These are phyloP conservation scores for Fusarium tanahbumbuense DNA, from an alignment of 2,329 filamentous ascomycete species.

Conservation along the genomic window DNA sequence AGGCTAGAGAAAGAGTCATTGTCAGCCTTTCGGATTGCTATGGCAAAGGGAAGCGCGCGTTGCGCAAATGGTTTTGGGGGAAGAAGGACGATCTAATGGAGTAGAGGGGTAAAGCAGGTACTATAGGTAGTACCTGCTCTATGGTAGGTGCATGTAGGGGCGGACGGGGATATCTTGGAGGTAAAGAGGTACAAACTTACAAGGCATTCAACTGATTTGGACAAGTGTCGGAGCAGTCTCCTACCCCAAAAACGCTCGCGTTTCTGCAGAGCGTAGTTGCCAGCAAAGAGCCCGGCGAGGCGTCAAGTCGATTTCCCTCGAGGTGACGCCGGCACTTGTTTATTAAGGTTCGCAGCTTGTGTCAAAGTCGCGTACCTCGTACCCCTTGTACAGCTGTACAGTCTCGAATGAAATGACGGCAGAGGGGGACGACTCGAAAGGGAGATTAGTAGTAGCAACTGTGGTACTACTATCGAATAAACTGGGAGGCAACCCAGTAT, in stretches of 20 bases:
- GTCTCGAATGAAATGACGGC: constrained; percentile 26
- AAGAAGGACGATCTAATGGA: constrained; percentile 27
- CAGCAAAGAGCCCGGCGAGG: constrained; percentile 29
- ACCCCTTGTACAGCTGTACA: constrained; percentile 6
- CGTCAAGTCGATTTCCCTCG: constrained; percentile 26
- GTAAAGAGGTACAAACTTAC: constrained; percentile 46
- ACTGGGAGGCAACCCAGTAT: constrained; percentile 13
- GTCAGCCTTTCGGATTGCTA: constrained; percentile 33
- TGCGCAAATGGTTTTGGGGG: constrained; percentile 28
- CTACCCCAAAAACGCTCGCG: constrained; percentile 47
- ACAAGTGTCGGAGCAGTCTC: constrained; percentile 48
- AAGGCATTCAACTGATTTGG: constrained; percentile 53
- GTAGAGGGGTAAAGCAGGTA: constrained; percentile 11
- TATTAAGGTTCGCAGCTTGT: constrained; percentile 35
- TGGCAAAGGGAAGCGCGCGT: constrained; percentile 21
- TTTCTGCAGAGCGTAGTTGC: constrained; percentile 46
- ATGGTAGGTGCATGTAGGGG: neutral
- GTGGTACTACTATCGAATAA: constrained; percentile 14
- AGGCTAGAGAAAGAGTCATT: constrained; percentile 50
- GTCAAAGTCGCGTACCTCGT: constrained; percentile 28
- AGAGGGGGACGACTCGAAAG: constrained; percentile 18
- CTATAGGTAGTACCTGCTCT: neutral
- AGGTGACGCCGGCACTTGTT: constrained; percentile 38
- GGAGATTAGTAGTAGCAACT: constrained; percentile 23
- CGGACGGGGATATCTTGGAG: constrained; percentile 21